Base-by-base conservation (phyloP, 441 rosid species). In the Brassica balearica region DNA sequence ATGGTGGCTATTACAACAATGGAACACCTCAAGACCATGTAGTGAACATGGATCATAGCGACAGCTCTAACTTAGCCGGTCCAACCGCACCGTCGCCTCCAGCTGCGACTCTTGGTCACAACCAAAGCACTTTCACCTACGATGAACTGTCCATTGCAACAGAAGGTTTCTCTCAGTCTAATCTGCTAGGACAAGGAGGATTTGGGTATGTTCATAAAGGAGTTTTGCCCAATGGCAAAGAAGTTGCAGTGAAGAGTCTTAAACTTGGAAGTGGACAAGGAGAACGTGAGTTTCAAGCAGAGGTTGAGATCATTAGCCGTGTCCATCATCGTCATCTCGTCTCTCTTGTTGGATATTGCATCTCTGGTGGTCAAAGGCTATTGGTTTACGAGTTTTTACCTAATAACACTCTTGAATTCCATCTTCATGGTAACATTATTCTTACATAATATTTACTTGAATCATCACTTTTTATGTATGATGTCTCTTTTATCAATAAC, bases 321-420 rank as follows among this genome's bases (percentile, higher is more conserved):
- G 99, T 95, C 46, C 96, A 95, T 76, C 99, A 93, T 79, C 95
- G 97, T 11, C 91, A 95, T 77, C 89, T 95, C 3, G 98, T 93
- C 5, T 85, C 99, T 20, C 92, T 95, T 9, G 95, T 91, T 15
- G 98, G 98, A 0, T 91, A 91, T 73, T 88, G 89, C 80, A 86
- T 89, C 14, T 80, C 87, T 2, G 92, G 88, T 51, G 85, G 82
- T 36, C 85, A 87, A 66, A 84, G 87, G 76, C 67, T 91, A 60
- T 74, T 93, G 85, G 94, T 91, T 75, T 93, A 91, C 68, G 97
- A 95, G 80, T 95, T 85, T 81, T 29, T 95, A 25, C 94, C 96
- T 20, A 95, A 93, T 75, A 86, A 87, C 70, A 90, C 90, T 6
- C 93, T 95, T 36, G 99, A 91, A 23, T 90, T 78, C 83, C 98